phyloP scores from a whole-genome alignment of 1,139 yeast genomes.

The Hansenula anomala region DNA sequence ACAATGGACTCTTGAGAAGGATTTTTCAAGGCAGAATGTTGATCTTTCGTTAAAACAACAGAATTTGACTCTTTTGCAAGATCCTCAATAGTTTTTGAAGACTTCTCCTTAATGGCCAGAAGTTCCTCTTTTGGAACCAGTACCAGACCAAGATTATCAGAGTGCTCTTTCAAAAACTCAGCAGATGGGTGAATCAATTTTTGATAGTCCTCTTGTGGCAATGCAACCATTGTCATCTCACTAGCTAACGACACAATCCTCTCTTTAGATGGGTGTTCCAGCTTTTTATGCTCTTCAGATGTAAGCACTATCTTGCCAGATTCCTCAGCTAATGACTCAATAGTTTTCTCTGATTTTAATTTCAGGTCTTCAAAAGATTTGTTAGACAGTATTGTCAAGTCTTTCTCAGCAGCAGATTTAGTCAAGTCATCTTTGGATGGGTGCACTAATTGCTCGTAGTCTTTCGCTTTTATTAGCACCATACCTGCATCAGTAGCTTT shows the following conservation, averaged over 20 bases:
- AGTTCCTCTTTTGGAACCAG: conserved; percentile 39
- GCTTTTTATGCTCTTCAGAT: conserved; percentile 6
- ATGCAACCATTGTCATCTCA: conserved; percentile 5
- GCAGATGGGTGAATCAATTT: conserved; percentile 4
- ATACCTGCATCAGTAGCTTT: conserved; percentile 30
- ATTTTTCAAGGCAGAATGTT: conserved; percentile 19
- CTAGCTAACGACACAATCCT: conserved; percentile 18
- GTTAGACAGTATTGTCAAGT: conserved; percentile 40
- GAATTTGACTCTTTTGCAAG: conserved; percentile 7
- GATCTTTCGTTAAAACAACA: conserved; percentile 16
- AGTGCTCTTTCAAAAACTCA: conserved; percentile 21
- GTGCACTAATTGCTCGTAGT: conserved; percentile 24
- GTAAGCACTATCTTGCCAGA: conserved; percentile 22
- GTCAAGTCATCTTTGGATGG: conserved; percentile 19
- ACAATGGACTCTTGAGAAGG: conserved; percentile 16
- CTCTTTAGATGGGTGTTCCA: conserved; percentile 14
- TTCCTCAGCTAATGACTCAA: conserved; percentile 25
- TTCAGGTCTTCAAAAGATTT: conserved; percentile 26
- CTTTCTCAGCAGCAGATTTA: conserved; percentile 26
- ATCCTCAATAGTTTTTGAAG: conserved; percentile 15
- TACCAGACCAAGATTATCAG: conserved; percentile 38
- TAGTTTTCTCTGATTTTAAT: conserved; percentile 15
- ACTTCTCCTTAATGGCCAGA: conserved; percentile 12
- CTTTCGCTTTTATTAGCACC: conserved; percentile 41
- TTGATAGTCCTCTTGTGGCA: conserved; percentile 2